Percentiles rank a stretch among this genome's conserved stretches.
These are phyloP conservation scores for Termitomyces heimii DNA, from an alignment of 768 basidiomycete genomes.

Conservation along the genomic window DNA sequence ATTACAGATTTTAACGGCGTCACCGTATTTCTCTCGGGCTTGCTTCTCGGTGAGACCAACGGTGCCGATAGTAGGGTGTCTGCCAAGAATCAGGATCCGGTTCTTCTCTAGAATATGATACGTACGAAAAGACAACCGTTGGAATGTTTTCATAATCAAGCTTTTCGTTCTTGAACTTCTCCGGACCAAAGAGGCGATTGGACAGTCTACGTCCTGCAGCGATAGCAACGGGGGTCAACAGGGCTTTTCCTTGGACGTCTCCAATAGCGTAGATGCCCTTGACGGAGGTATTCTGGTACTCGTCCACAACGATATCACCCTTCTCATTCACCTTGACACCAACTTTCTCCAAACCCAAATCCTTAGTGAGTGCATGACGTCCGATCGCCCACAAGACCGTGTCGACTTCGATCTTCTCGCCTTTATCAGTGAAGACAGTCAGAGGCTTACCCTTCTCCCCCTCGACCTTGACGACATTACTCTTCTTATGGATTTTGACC, in stretches of 20 bases:
- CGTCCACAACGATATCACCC: conserved; percentile 86
- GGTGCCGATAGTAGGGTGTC: conserved; percentile 93
- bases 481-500: conserved; percentile 78
- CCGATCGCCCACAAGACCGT: conserved; percentile 93
- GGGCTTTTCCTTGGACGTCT: conserved; percentile 87
- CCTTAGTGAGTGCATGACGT: conserved; percentile 71
- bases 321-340: conserved; percentile 72
- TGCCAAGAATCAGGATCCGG: conserved; percentile 22
- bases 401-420: conserved; percentile 81
- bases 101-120: conserved; percentile 12
- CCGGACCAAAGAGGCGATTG: conserved; percentile 87
- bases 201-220: conserved; percentile 87
- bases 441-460: conserved; percentile 67
- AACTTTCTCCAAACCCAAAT: conserved; percentile 70
- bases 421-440: conserved; percentile 70
- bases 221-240: conserved; percentile 96
- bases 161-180: conserved; percentile 83
- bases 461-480: conserved; percentile 71
- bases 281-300: conserved; percentile 81
- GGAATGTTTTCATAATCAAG: conserved; percentile 87
- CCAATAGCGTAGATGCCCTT: conserved; percentile 77
- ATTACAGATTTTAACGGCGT: conserved; percentile 87
- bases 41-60: conserved; percentile 93
- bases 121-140: conserved; percentile 94
- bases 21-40: conserved; percentile 84